Conservation (phyloP, 257 asterid species). For the Penstemon newberryi region DNA sequence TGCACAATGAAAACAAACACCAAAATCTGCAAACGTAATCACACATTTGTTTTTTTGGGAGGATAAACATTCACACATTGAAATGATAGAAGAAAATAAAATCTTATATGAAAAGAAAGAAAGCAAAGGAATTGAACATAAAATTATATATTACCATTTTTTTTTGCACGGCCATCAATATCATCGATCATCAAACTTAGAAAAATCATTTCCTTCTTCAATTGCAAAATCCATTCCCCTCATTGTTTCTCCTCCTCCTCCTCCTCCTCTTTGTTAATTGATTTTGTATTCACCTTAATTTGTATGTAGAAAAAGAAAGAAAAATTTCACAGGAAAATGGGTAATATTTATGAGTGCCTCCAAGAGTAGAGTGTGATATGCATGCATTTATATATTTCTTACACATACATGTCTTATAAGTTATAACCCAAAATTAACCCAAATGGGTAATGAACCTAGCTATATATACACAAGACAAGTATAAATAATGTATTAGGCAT, state of each 20-base stretch:
- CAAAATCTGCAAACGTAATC: no score
- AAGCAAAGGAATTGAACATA: no score
- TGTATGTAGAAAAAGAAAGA: background rate
- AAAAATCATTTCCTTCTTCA: conserved; percentile 31
- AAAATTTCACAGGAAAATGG: background rate
- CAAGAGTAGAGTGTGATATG: background rate
- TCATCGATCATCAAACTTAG: conserved; percentile 51
- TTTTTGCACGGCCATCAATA: conserved; percentile 38
- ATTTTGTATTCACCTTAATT: background rate
- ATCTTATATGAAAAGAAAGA: no score
- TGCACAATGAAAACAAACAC: no score
- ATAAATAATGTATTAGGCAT: no score
- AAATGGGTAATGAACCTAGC: no score
- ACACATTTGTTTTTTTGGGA: no score
- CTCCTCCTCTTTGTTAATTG: no score
- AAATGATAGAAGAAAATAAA: no score
- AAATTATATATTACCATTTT: conserved; percentile 33
- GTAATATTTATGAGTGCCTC: background rate
- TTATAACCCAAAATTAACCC: background rate
- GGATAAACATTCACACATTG: no score
- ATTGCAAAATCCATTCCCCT: conserved; percentile 19
- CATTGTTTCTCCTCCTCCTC: conserved; percentile 21
- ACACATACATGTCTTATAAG: background rate
- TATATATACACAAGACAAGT: no score
- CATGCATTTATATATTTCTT: conserved; percentile 5